These are phyloP conservation scores for Leptodermis oblonga DNA, from an alignment of 257 asterid species.

Conservation along the genomic window DNA sequence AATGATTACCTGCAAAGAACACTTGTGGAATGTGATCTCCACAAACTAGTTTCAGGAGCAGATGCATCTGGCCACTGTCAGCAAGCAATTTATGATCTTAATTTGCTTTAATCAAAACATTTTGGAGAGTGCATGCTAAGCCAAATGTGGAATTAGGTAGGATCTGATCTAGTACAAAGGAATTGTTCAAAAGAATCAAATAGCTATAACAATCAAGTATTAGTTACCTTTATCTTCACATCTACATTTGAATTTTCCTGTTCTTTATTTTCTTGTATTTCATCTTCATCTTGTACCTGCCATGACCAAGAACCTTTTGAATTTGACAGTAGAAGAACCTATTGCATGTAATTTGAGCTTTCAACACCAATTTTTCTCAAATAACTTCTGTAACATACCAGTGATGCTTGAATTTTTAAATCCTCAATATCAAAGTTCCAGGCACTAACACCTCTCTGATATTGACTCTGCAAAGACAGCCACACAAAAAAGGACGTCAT, in stretches of 20 bases:
- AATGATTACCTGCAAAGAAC: conserved; percentile 34
- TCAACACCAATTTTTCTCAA: not conserved
- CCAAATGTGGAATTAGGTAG: not conserved
- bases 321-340: conserved; percentile 5
- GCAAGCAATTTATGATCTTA: conserved; percentile 18
- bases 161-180: not conserved
- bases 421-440: conserved; percentile 99
- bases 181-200: not conserved
- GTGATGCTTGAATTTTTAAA: conserved; percentile 86
- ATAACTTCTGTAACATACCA: conserved; percentile 45
- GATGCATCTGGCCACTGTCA: conserved; percentile 37
- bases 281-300: conserved; percentile 89
- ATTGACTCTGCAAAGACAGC: conserved; percentile 65
- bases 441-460: conserved; percentile 98
- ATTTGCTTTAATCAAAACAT: conserved; percentile 10
- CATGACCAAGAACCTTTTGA: conserved; percentile 24
- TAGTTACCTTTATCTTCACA: conserved; percentile 46
- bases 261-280: conserved; percentile 60
- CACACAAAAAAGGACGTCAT: not conserved
- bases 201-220: not conserved
- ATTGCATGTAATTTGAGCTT: not conserved
- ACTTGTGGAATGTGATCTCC: conserved; percentile 30
- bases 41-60: conserved; percentile 22
- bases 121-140: conserved; percentile 1
- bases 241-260: conserved; percentile 35